Percentiles rank a stretch among this genome's conserved stretches.
Conservation (phyloP, 169 alveolate genomes). For the Cryptosporidium parvum region DNA sequence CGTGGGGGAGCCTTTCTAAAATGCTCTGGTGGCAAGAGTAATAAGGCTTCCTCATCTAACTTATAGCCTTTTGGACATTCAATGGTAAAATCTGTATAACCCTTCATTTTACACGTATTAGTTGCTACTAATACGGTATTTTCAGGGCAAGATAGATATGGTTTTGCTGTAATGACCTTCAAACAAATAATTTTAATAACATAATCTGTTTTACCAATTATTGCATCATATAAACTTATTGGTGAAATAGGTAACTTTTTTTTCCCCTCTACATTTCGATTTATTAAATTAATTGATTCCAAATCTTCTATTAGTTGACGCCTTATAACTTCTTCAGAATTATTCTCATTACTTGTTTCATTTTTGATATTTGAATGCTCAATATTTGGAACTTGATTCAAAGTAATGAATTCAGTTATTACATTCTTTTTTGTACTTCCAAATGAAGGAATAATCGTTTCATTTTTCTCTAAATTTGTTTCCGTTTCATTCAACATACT, state of each 20-base stretch:
- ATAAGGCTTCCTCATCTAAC: slow-evolving; percentile 50
- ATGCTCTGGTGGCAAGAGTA: slow-evolving; percentile 40
- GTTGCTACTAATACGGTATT: slow-evolving; percentile 27
- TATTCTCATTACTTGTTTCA: background rate
- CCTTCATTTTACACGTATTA: slow-evolving; percentile 39
- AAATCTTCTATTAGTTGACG: background rate
- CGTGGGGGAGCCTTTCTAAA: slow-evolving; percentile 54
- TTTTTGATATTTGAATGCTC: background rate
- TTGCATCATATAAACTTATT: slow-evolving; percentile 53
- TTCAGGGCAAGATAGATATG: slow-evolving; percentile 64
- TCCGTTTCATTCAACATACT: slow-evolving; percentile 2
- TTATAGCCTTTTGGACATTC: slow-evolving; percentile 56
- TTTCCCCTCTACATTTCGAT: background rate
- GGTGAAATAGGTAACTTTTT: background rate
- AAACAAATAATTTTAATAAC: slow-evolving; percentile 38
- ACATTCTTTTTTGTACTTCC: background rate
- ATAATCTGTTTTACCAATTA: slow-evolving; percentile 60
- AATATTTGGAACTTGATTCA: background rate
- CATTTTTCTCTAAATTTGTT: background rate
- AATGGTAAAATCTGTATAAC: slow-evolving; percentile 27
- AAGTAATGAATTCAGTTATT: background rate
- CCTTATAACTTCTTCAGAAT: background rate
- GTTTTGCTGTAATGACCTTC: slow-evolving; percentile 32
- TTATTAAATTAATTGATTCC: background rate
- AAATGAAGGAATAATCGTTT: background rate